Percentiles rank a stretch among this genome's conserved stretches.
Evolutionary conservation across 352 stramenopile genomes (phyloP).

Genomic region (Phytophthora podocarpi): DNA sequence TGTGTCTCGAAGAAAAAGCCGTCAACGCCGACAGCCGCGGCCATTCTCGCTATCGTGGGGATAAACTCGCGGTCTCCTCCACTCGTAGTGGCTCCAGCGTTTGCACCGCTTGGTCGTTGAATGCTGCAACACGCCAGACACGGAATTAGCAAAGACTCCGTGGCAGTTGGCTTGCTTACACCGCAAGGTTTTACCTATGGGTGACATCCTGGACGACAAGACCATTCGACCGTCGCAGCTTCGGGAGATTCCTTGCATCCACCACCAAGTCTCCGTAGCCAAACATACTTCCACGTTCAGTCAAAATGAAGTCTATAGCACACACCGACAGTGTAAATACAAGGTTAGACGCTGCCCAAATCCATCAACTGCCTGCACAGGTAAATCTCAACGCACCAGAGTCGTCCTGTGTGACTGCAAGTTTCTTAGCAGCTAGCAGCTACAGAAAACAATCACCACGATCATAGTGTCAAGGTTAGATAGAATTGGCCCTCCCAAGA

Average conservation of each 20-base stretch:
- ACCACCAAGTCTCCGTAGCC: slow-evolving; percentile 89
- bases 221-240: slow-evolving; percentile 58
- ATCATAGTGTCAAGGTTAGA: too few relatives aligned
- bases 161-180: neutral
- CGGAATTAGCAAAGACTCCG: neutral
- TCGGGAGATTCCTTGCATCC: slow-evolving; percentile 81
- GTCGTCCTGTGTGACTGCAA: slow-evolving; percentile 63
- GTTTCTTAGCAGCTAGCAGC: slow-evolving; percentile 78
- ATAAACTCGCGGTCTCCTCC: slow-evolving; percentile 83
- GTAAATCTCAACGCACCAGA: slow-evolving; percentile 24
- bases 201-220: slow-evolving; percentile 90
- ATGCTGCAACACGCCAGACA: slow-evolving; percentile 41
- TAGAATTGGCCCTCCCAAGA: too few relatives aligned
- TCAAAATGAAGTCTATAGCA: slow-evolving; percentile 74
- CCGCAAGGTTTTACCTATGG: slow-evolving; percentile 47
- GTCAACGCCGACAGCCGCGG: slow-evolving; percentile 84
- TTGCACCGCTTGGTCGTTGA: slow-evolving; percentile 60
- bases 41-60: slow-evolving; percentile 84
- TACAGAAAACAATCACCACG: slow-evolving; percentile 42
- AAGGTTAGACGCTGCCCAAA: too few relatives aligned
- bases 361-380: too few relatives aligned
- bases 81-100: slow-evolving; percentile 53
- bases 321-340: neutral
- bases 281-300: slow-evolving; percentile 88
- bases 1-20: slow-evolving; percentile 92